A percentile compares a stretch with the other conserved stretches of the same genome.
Conservation (phyloP, 805 yeast species). For the Schizosaccharomyces japonicus region DNA sequence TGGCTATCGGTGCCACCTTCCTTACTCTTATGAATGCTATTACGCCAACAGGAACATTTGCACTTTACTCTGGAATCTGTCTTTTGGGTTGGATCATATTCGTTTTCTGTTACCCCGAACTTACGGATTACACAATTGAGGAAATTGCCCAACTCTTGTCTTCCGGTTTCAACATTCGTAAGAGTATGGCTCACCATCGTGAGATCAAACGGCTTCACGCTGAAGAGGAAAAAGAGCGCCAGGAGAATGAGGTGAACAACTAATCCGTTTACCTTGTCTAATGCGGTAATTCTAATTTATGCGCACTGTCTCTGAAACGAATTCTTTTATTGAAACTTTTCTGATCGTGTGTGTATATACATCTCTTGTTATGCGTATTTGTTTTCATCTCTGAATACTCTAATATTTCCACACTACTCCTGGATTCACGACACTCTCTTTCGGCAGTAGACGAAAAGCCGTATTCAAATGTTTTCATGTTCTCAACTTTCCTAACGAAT, state of each 20-base stretch:
- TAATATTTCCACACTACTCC: no score
- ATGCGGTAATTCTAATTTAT: no score
- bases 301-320: no score
- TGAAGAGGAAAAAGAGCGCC: neutral
- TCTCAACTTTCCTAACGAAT: no score
- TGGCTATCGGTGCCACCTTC: constrained; percentile 74
- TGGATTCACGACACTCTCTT: no score
- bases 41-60: constrained; percentile 87
- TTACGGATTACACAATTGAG: constrained; percentile 71
- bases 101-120: constrained; percentile 73
- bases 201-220: neutral
- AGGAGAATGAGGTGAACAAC: neutral
- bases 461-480: no score
- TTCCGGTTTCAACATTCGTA: constrained; percentile 68
- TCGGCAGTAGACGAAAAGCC: no score
- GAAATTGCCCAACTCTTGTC: constrained; percentile 64
- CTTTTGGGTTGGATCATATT: constrained; percentile 47
- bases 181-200: constrained; percentile 11
- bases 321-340: no score
- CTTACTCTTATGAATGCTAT: constrained; percentile 81
- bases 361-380: no score
- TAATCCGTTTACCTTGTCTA: no score
- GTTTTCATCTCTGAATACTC: no score
- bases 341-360: no score
- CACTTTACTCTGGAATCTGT: constrained; percentile 68